Evolutionary conservation across 257 asterid species (phyloP), one percentile per base, ranked within the genome.

Genomic region (Avicennia marina): DNA sequence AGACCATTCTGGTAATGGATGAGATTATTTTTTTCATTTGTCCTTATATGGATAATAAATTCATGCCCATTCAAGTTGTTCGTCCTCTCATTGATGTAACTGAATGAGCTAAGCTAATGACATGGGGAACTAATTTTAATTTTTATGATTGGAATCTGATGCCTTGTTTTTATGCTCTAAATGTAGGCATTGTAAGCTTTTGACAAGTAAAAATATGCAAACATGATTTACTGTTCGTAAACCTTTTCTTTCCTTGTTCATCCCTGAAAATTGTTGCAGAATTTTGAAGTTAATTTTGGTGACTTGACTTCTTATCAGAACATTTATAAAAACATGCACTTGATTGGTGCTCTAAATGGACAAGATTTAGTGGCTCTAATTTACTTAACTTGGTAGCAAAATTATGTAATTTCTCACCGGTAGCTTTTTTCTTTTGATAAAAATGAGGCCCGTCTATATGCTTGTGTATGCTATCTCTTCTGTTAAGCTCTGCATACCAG

Each of bases 101-200:
- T n/a, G n/a, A n/a, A n/a, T n/a, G n/a, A 20, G 36, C 61, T 58
- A 53, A 17, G 61, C 34, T 41, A 25, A 26, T 54, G 39, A 50
- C 41, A 26, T 12, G 45, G 16, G n/a, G 36, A n/a, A 18, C 21
- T 21, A 44, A 60, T 27, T 32, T 44, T 43, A 29, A n/a, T n/a
- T n/a, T n/a, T n/a, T 42, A 24, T 44, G 33, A 21, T 40, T 36
- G 49, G 38, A 52, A 51, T 46, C 6, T 31, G 32, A 51, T 63
- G 19, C 43, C 44, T 22, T 40, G 56, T 29, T n/a, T n/a, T n/a
- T n/a, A n/a, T n/a, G n/a, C n/a, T n/a, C n/a, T n/a, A n/a, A 42
- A 25, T 36, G 34, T 40, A n/a, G 42, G 3, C 49, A 21, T 36
- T 33, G 24, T 42, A 15, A 6, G 50, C 9, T 19, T 18, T 36